A percentile compares a stretch with the other conserved stretches of the same genome.
Evolutionary conservation across 2,329 filamentous ascomycete species (phyloP).

Genomic region (Ascochyta pisi): DNA sequence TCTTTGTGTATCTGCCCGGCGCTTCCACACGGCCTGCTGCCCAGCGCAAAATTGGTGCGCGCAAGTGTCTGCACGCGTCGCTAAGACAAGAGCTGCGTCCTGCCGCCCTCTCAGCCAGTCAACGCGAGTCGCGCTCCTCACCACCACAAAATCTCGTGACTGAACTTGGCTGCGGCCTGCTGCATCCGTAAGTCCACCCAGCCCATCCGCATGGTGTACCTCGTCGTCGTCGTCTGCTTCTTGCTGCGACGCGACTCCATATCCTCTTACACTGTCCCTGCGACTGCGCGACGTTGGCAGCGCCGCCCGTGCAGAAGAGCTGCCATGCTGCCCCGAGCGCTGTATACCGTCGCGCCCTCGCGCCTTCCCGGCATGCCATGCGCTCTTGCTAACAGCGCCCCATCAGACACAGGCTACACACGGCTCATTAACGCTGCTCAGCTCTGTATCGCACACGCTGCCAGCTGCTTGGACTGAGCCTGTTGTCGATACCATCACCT

Average conservation of each 20-base stretch:
- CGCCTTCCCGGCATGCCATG: constrained; percentile 17
- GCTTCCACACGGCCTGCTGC: constrained; percentile 26
- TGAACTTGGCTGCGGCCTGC: constrained; percentile 39
- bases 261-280: constrained; percentile 6
- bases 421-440: constrained; percentile 26
- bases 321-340: constrained; percentile 14
- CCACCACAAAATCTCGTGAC: constrained; percentile 47
- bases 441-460: constrained; percentile 33
- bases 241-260: constrained; percentile 12
- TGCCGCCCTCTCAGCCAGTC: constrained; percentile 29
- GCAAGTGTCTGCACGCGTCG: constrained; percentile 21
- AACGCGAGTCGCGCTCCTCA: constrained; percentile 34
- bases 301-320: constrained; percentile 8
- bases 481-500: constrained; percentile 35
- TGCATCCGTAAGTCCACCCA: constrained; percentile 44
- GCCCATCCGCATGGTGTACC: constrained; percentile 9
- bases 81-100: constrained; percentile 26
- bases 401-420: constrained; percentile 32
- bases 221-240: constrained; percentile 21
- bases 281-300: constrained; percentile 12
- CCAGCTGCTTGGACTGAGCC: constrained; percentile 25
- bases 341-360: constrained; percentile 11
- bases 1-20: constrained; percentile 24
- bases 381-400: constrained; percentile 34
- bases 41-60: constrained; percentile 14